Percentiles rank a stretch among this genome's conserved stretches.
Evolutionary conservation across 2,329 filamentous ascomycete species (phyloP).

Genomic region (Cladophialophora exuberans): DNA sequence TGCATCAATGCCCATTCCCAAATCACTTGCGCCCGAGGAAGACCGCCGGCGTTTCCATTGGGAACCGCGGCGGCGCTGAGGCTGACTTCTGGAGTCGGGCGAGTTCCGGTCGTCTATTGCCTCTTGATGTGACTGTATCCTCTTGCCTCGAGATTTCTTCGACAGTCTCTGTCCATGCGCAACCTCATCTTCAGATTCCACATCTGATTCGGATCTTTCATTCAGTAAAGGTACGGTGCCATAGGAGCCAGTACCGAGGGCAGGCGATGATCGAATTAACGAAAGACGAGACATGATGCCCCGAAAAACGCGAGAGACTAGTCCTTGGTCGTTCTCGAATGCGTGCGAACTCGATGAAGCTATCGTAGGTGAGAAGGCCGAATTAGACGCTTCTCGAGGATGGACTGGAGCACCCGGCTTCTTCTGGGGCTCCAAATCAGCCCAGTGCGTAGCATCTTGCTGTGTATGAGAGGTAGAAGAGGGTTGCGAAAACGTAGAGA

Average conservation of each 20-base stretch:
- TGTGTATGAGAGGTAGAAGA: slow-evolving; percentile 9
- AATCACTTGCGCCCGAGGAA: slow-evolving; percentile 37
- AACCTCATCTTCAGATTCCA: slow-evolving; percentile 36
- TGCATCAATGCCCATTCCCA: slow-evolving; percentile 39
- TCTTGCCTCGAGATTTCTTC: slow-evolving; percentile 24
- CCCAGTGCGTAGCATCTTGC: slow-evolving; percentile 24
- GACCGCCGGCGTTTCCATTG: slow-evolving; percentile 30
- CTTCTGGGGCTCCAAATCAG: slow-evolving; percentile 13
- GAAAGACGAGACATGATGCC: slow-evolving; percentile 55
- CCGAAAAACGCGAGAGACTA: slow-evolving; percentile 24
- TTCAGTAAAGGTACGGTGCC: slow-evolving; percentile 54
- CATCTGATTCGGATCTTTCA: slow-evolving; percentile 7
- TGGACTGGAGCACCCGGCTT: slow-evolving; percentile 17
- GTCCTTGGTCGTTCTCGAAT: slow-evolving; percentile 7
- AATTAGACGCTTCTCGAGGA: slow-evolving; percentile 4
- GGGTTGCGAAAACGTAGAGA: slow-evolving; percentile 14
- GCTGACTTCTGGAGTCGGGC: slow-evolving; percentile 13
- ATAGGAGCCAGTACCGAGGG: slow-evolving; percentile 64
- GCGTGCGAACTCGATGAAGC: slow-evolving; percentile 12
- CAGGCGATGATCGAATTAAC: slow-evolving; percentile 63
- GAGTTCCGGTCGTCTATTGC: slow-evolving; percentile 13
- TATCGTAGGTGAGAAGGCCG: slow-evolving; percentile 12
- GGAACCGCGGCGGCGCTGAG: slow-evolving; percentile 15
- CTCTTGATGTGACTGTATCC: slow-evolving; percentile 24
- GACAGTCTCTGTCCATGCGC: not conserved